Percentiles rank a stretch among this genome's conserved stretches.
Conservation (phyloP, 495 filamentous ascomycete species). For the Choiromyces venosus region DNA sequence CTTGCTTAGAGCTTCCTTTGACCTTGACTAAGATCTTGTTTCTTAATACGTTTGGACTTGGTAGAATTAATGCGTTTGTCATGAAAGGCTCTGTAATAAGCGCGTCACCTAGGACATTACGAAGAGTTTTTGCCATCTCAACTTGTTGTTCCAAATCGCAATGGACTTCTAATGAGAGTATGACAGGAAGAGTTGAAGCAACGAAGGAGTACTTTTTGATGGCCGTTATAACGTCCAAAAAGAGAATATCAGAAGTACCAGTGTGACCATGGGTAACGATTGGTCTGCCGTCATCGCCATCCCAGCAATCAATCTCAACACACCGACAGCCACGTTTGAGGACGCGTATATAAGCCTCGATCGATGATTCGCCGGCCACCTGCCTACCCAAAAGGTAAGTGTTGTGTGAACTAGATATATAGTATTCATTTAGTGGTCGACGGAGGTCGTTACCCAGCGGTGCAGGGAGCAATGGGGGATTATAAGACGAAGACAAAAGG, state of each 20-base stretch:
- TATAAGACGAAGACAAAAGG: conserved; percentile 56
- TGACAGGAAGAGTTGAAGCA: conserved; percentile 74
- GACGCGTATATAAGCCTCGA: conserved; percentile 90
- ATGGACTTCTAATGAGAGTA: conserved; percentile 92
- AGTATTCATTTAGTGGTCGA: conserved; percentile 91
- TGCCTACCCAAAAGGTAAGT: conserved; percentile 91
- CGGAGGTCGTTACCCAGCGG: conserved; percentile 51
- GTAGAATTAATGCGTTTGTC: conserved; percentile 59
- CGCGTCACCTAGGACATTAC: conserved; percentile 67
- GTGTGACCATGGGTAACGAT: conserved; percentile 87
- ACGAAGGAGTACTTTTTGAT: conserved; percentile 90
- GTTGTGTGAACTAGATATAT: conserved; percentile 97
- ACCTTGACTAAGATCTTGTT: conserved; percentile 87
- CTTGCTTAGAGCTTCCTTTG: conserved; percentile 49
- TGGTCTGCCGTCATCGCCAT: conserved; percentile 77
- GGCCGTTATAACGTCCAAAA: conserved; percentile 81
- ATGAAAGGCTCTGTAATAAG: conserved; percentile 70
- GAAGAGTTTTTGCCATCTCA: conserved; percentile 87
- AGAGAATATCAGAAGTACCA: conserved; percentile 76
- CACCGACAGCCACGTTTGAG: conserved; percentile 84
- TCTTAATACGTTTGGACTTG: conserved; percentile 78
- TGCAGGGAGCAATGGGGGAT: conserved; percentile 38
- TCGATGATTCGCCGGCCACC: conserved; percentile 79
- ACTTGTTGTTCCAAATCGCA: conserved; percentile 77
- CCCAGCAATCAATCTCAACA: conserved; percentile 97